Evolutionary conservation across 108 stramenopile genomes (phyloP).

Genomic region (Fragilariopsis cylindrus): DNA sequence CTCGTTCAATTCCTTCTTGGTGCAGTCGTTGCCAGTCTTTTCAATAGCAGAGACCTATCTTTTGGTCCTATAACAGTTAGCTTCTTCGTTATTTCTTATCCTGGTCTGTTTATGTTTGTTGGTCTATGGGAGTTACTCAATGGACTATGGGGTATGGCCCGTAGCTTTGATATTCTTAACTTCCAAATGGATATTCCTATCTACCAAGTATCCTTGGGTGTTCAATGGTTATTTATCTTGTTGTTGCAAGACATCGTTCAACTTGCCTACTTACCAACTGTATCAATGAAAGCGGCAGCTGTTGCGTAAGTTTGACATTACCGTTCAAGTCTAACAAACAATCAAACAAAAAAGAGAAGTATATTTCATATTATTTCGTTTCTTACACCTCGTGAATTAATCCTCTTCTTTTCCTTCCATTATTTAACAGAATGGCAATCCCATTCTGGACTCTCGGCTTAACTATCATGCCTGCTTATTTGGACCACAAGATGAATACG

Average conservation of each 20-base stretch:
- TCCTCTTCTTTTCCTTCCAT: too few relatives aligned
- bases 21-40: not conserved
- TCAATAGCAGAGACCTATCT: not conserved
- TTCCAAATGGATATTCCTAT: not conserved
- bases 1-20: constrained; percentile 31
- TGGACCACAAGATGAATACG: constrained; percentile 14
- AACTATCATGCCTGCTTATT: constrained; percentile 34
- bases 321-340: too few relatives aligned
- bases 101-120: constrained; percentile 20
- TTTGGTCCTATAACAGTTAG: not conserved
- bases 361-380: too few relatives aligned
- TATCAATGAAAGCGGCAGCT: too few relatives aligned
- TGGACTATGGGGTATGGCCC: constrained; percentile 19
- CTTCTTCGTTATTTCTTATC: constrained; percentile 31
- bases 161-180: constrained; percentile 9
- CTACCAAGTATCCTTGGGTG: constrained; percentile 10
- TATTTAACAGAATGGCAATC: not conserved
- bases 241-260: constrained; percentile 20
- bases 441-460: constrained; percentile 20
- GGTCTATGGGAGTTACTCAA: constrained; percentile 30
- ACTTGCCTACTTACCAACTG: constrained; percentile 8
- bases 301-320: too few relatives aligned
- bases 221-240: constrained; percentile 19
- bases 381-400: too few relatives aligned
- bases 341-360: too few relatives aligned